phyloP scores from a whole-genome alignment of 2,329 filamentous ascomycete genomes.

The Chaetomium sp. region DNA sequence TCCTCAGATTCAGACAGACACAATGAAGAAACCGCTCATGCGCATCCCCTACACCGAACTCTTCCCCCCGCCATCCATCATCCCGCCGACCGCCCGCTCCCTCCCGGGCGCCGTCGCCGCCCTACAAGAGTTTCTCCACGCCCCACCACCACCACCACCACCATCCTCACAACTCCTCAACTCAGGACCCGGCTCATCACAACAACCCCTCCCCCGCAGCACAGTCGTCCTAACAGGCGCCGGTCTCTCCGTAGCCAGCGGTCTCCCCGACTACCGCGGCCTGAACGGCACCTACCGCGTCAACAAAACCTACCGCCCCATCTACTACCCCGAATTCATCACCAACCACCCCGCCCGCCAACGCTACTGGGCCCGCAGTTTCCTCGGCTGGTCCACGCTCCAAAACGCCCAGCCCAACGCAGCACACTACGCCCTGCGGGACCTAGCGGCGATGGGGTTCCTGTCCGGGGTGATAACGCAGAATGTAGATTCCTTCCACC shows the following conservation, averaged over 20 bases:
- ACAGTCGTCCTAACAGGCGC: conserved; percentile 65
- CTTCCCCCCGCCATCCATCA: conserved; percentile 66
- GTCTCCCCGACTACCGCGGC: conserved; percentile 87
- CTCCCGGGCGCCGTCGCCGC: conserved; percentile 69
- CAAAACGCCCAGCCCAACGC: conserved; percentile 72
- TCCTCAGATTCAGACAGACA: not conserved
- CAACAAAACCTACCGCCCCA: conserved; percentile 84
- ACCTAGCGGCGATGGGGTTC: conserved; percentile 65
- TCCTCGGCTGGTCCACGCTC: conserved; percentile 83
- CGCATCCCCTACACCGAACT: conserved; percentile 87
- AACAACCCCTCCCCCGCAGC: conserved; percentile 35
- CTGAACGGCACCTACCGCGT: conserved; percentile 84
- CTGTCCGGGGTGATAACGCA: conserved; percentile 80
- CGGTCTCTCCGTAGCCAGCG: conserved; percentile 87
- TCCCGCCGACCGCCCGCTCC: conserved; percentile 65
- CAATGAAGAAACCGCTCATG: conserved; percentile 50
- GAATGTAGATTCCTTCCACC: conserved; percentile 95
- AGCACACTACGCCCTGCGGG: conserved; percentile 69
- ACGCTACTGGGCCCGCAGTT: conserved; percentile 92
- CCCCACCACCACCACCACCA: conserved; percentile 37
- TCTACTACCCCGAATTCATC: conserved; percentile 88
- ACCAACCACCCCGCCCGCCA: conserved; percentile 76
- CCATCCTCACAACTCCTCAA: too few species aligned
- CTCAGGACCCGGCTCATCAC: too few species aligned
- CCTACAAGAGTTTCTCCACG: conserved; percentile 67